Conservation (phyloP, 2,329 filamentous ascomycete species). For the Aspergillus luchuensis region DNA sequence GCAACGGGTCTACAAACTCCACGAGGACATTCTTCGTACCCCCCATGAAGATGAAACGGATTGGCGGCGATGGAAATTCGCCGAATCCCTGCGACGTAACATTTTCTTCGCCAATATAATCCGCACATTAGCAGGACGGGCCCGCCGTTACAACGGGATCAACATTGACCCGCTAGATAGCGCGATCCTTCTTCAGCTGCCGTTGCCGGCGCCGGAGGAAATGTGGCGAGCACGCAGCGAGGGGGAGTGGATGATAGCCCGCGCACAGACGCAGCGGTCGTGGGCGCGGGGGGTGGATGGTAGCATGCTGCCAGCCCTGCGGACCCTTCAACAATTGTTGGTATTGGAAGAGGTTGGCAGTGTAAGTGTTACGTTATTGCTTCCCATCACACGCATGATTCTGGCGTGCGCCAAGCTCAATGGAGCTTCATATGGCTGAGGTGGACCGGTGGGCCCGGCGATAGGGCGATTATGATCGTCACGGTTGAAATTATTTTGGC, state of each 20-base stretch:
- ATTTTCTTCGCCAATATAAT: constrained; percentile 22
- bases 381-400: constrained; percentile 19
- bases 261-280: constrained; percentile 1
- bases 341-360: constrained; percentile 8
- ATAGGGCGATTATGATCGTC: background rate
- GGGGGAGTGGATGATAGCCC: constrained; percentile 17
- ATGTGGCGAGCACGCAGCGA: constrained; percentile 22
- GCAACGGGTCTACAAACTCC: constrained; percentile 15
- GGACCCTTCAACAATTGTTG: constrained; percentile 16
- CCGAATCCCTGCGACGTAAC: constrained; percentile 21
- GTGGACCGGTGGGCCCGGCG: background rate
- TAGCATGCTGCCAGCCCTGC: constrained; percentile 1
- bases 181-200: constrained; percentile 14
- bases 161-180: constrained; percentile 22
- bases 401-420: constrained; percentile 16
- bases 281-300: constrained; percentile 4
- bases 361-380: constrained; percentile 11
- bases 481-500: background rate
- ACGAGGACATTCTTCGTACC: constrained; percentile 7
- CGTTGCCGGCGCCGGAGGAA: constrained; percentile 18
- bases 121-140: constrained; percentile 13
- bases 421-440: background rate
- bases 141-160: constrained; percentile 12
- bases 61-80: constrained; percentile 22
- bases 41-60: constrained; percentile 16